Evolutionary conservation across 306 rosid species (phyloP).

Genomic region (Lotus japonicus): DNA sequence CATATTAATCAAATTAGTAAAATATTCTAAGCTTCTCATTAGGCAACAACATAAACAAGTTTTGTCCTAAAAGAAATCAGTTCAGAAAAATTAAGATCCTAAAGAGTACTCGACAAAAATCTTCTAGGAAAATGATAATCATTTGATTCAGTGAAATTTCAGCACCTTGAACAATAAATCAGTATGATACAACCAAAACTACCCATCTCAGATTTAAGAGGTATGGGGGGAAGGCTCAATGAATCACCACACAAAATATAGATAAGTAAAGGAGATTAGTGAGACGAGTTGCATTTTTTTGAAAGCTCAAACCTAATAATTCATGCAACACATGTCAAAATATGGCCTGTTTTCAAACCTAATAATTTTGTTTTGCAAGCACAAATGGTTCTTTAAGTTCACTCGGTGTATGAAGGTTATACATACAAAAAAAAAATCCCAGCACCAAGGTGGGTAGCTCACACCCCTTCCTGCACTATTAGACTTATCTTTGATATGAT

Average conservation of each 20-base stretch:
- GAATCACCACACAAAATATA: too few species aligned
- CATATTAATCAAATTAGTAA: too few species aligned
- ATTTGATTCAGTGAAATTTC: background rate
- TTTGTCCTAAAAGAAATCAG: background rate
- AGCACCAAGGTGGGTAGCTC: too few species aligned
- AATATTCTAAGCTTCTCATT: too few species aligned
- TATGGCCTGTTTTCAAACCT: background rate
- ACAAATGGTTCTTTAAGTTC: background rate
- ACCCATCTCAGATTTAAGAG: too few species aligned
- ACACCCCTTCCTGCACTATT: too few species aligned
- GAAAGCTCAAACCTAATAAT: background rate
- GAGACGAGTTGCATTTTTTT: background rate
- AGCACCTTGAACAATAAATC: background rate
- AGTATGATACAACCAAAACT: background rate
- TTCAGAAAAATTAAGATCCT: background rate
- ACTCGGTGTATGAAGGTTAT: background rate
- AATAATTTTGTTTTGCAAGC: background rate
- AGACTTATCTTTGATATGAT: too few species aligned
- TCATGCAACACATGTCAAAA: background rate
- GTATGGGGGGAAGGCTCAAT: too few species aligned
- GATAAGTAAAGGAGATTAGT: background rate
- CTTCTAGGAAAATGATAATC: background rate
- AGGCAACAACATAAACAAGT: too few species aligned
- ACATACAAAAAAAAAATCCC: too few species aligned
- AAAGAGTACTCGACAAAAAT: background rate